Evolutionary conservation across 2,329 filamentous ascomycete species (phyloP).

Genomic region (Monosporascus ibericus): DNA sequence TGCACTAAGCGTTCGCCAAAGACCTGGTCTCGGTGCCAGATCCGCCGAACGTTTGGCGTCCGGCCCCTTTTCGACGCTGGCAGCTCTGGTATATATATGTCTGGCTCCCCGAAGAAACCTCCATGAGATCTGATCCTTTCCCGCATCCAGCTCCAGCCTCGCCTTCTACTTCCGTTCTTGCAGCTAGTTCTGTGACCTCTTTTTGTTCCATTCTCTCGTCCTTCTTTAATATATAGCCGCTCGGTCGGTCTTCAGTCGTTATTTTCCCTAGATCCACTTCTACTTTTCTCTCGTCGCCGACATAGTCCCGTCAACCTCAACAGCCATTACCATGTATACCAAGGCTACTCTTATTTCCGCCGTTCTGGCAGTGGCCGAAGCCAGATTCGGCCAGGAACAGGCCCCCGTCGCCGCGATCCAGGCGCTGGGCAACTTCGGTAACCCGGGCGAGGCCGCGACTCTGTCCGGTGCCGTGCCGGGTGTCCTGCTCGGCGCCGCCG

Average conservation of each 20-base stretch:
- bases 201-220: slow-evolving; percentile 27
- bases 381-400: slow-evolving; percentile 61
- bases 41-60: background rate
- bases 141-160: slow-evolving; percentile 13
- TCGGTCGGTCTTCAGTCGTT: slow-evolving; percentile 20
- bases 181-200: slow-evolving; percentile 34
- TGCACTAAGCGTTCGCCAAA: background rate
- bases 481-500: slow-evolving; percentile 57
- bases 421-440: slow-evolving; percentile 47
- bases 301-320: slow-evolving; percentile 9
- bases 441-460: slow-evolving; percentile 55
- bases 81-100: slow-evolving; percentile 4
- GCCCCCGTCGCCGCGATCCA: slow-evolving; percentile 48
- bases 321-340: slow-evolving; percentile 34
- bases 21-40: too few species aligned
- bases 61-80: slow-evolving; percentile 10
- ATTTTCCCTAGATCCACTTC: slow-evolving; percentile 3
- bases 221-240: slow-evolving; percentile 22
- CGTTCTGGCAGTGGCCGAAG: slow-evolving; percentile 39
- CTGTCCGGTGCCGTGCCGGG: slow-evolving; percentile 57
- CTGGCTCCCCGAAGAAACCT: slow-evolving; percentile 13
- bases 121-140: slow-evolving; percentile 23
- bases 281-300: slow-evolving; percentile 13
- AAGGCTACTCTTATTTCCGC: slow-evolving; percentile 33
- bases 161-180: slow-evolving; percentile 17